Evolutionary conservation across 2,329 filamentous ascomycete species (phyloP), one percentile per base, ranked within the genome.

Genomic region (Dactylellina cionopaga): DNA sequence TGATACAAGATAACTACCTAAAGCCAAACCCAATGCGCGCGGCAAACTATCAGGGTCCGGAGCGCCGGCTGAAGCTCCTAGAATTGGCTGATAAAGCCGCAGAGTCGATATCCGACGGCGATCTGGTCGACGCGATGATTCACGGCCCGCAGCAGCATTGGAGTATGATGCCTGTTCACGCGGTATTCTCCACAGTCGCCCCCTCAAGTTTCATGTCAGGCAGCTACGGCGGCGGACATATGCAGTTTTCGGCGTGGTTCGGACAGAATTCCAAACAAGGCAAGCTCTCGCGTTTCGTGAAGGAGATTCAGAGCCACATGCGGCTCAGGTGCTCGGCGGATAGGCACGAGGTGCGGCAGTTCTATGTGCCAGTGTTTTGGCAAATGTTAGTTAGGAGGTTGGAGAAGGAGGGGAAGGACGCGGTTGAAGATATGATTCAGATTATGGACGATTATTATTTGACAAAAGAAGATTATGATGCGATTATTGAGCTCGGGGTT

Each of bases 1-100:
- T 99, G 95, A 88, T 99, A 47, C 95, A 99, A 80, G 96, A 99
- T 80, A 99, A 99, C 79, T 99, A 99, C 77, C 85, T 99, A 10
- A 90, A 88, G 74, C 92, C 92, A 1, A 91, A 89, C 72, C 95
- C 95, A 2, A 85, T 88, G 72, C 85, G 83, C 72, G 84, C 83
- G 54, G 82, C 83, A 47, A 81, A 82, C 17, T 89, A 88, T 79
- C 84, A 83, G 37, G 87, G 86, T 66, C 88, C 87, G 74, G 89
- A 94, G 79, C 85, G 89, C 74, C 89, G 87, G 25, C 82, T 97
- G 59, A 96, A 96, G 80, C 82, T 88, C n/a, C 85, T 99, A 5
- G 92, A 98, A 80, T 83, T 98, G 5, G 87, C 90, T 19, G 93
- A 96, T 75, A 87, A 91, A 77, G 95, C 95, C 2, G 93, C 95